A percentile compares a stretch with the other conserved stretches of the same genome.
phyloP scores from a whole-genome alignment of 2,329 filamentous ascomycete species.

The Stagonosporopsis tanaceti region DNA sequence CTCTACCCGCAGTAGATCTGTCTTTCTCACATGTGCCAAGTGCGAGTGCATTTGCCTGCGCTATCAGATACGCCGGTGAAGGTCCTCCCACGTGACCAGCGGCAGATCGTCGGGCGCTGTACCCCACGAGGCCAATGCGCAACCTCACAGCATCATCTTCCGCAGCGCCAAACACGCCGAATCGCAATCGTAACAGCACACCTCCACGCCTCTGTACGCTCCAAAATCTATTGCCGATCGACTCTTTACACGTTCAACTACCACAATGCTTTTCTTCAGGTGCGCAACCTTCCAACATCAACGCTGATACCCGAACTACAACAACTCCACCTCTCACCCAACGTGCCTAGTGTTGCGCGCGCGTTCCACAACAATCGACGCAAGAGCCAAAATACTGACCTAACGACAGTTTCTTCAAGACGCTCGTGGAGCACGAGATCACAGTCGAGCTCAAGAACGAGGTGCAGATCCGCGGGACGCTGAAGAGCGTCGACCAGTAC shows the following conservation, averaged over 20 bases:
- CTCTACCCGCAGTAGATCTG: no score
- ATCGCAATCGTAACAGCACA: conserved; percentile 1
- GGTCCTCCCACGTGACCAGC: not conserved
- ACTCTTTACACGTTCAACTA: not conserved
- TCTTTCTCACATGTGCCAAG: not conserved
- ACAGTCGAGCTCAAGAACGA: conserved; percentile 99
- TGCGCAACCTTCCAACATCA: conserved; percentile 28
- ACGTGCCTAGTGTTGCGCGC: not conserved
- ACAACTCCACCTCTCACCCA: not conserved
- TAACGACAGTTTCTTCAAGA: conserved; percentile 84
- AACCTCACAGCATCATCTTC: conserved; percentile 18
- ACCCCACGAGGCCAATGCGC: conserved; percentile 29
- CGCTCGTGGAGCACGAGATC: conserved; percentile 94
- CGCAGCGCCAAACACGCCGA: conserved; percentile 11
- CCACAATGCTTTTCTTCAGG: conserved; percentile 64
- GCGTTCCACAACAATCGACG: not conserved
- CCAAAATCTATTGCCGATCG: no score
- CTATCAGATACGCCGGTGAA: not conserved
- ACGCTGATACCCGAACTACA: not conserved
- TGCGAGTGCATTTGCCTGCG: not conserved
- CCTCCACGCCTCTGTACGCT: not conserved
- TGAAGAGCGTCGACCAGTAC: conserved; percentile 98
- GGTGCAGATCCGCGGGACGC: conserved; percentile 91
- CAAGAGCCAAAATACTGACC: conserved; percentile 2
- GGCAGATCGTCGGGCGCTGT: conserved; percentile 21